Percentiles rank a stretch among this genome's conserved stretches.
Conservation (phyloP, 768 basidiomycete species). For the Hysterangium stoloniferum region DNA sequence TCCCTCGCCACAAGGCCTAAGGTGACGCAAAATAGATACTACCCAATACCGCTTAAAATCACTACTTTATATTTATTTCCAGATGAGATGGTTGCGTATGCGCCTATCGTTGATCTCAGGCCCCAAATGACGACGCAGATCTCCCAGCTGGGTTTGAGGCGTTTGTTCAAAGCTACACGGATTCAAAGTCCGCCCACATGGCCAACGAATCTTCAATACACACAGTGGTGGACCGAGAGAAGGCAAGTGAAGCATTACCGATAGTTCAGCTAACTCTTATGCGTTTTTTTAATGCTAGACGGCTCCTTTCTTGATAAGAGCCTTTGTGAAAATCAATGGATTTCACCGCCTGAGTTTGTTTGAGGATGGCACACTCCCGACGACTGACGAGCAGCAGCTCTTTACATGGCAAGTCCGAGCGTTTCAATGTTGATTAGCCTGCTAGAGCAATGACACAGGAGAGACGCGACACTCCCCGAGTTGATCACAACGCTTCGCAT, state of each 20-base stretch:
- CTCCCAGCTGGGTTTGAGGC: too few relatives aligned
- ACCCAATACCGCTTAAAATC: too few relatives aligned
- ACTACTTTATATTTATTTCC: too few relatives aligned
- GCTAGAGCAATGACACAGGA: slow-evolving; percentile 38
- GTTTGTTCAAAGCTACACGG: too few relatives aligned
- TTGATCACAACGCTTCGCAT: slow-evolving; percentile 71
- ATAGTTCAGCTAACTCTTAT: neutral
- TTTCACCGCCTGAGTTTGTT: slow-evolving; percentile 71
- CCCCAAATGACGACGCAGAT: too few relatives aligned
- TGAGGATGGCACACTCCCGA: slow-evolving; percentile 69
- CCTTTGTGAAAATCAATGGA: slow-evolving; percentile 74
- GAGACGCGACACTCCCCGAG: slow-evolving; percentile 75
- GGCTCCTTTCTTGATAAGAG: slow-evolving; percentile 71
- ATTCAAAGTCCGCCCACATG: slow-evolving; percentile 9
- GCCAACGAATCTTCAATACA: slow-evolving; percentile 8
- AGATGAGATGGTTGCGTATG: too few relatives aligned
- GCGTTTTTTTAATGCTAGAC: slow-evolving; percentile 36
- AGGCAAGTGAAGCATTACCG: slow-evolving; percentile 7
- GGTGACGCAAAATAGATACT: too few relatives aligned
- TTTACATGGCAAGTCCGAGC: slow-evolving; percentile 57
- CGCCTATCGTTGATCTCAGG: too few relatives aligned
- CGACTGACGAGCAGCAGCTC: slow-evolving; percentile 74
- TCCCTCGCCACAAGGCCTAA: too few relatives aligned
- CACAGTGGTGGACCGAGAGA: slow-evolving; percentile 11
- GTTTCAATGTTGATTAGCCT: neutral